These are phyloP conservation scores for Neurospora sp. DNA, from an alignment of 495 filamentous ascomycete genomes.

Conservation along the genomic window DNA sequence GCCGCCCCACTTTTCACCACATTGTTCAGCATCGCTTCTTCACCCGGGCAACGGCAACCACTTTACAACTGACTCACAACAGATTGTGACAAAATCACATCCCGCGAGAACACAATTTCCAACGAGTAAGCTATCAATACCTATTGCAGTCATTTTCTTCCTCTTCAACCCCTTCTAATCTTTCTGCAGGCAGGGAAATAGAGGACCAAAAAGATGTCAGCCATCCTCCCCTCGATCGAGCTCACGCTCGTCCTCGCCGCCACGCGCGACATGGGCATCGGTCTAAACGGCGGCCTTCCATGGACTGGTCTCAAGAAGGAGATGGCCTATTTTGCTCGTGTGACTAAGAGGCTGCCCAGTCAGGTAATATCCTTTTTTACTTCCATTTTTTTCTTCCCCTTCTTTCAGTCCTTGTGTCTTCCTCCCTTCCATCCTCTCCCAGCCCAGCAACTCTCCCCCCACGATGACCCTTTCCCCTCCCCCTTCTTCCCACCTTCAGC, in stretches of 20 bases:
- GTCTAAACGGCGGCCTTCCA: constrained; percentile 65
- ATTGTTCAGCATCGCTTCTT: background rate
- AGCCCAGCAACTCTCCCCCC: too few relatives aligned
- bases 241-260: constrained; percentile 72
- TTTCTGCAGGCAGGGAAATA: background rate
- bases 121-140: background rate
- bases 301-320: constrained; percentile 83
- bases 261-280: constrained; percentile 75
- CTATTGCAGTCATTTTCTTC: too few relatives aligned
- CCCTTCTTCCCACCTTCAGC: background rate
- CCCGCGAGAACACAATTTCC: background rate
- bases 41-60: background rate
- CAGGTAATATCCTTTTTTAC: constrained; percentile 1
- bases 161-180: too few relatives aligned
- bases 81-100: background rate
- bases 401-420: background rate
- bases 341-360: constrained; percentile 57
- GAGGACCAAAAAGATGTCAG: constrained; percentile 3
- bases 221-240: constrained; percentile 33
- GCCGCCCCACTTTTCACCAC: background rate
- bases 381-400: background rate
- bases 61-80: background rate
- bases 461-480: too few relatives aligned
- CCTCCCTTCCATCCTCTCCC: too few relatives aligned
- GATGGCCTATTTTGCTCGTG: constrained; percentile 89